Evolutionary conservation across 495 filamentous ascomycete species (phyloP).

Genomic region (Cetradonia linearis): DNA sequence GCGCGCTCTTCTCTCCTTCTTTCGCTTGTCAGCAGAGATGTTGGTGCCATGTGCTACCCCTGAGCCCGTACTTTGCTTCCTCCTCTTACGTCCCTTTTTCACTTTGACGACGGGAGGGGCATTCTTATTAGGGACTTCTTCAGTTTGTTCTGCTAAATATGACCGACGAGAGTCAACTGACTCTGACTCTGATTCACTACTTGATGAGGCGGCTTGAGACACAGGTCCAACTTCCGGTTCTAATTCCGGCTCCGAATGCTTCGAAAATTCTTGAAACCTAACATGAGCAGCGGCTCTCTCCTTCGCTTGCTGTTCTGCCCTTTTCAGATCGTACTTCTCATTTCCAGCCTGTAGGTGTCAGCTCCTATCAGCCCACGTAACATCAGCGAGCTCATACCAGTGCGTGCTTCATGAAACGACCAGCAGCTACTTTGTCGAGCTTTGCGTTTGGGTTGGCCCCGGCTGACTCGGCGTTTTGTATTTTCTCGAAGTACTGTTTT

Average conservation of each 20-base stretch:
- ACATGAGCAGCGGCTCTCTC: constrained; percentile 42
- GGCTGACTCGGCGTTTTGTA: constrained; percentile 52
- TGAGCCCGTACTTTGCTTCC: not conserved
- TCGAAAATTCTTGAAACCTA: constrained; percentile 35
- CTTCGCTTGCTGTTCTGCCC: constrained; percentile 43
- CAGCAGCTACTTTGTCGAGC: constrained; percentile 72
- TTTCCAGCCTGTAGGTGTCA: constrained; percentile 46
- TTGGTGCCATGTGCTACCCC: not conserved
- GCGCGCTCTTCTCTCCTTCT: not conserved
- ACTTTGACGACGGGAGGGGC: not conserved
- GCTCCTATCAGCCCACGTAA: not conserved
- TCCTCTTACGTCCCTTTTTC: not conserved
- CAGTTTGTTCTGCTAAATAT: not conserved
- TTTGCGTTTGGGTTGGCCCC: constrained; percentile 46
- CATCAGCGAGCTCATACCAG: constrained; percentile 39
- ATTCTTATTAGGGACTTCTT: not conserved
- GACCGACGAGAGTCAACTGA: not conserved
- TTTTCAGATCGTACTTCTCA: constrained; percentile 46
- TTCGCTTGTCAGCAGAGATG: not conserved
- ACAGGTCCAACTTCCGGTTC: not conserved
- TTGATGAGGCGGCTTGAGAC: not conserved
- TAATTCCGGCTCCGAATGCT: constrained; percentile 26
- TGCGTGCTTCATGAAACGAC: constrained; percentile 68
- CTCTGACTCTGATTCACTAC: not conserved
- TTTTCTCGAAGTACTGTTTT: constrained; percentile 87